Conservation (phyloP, 495 filamentous ascomycete genomes). For the Penicillium lagena region DNA sequence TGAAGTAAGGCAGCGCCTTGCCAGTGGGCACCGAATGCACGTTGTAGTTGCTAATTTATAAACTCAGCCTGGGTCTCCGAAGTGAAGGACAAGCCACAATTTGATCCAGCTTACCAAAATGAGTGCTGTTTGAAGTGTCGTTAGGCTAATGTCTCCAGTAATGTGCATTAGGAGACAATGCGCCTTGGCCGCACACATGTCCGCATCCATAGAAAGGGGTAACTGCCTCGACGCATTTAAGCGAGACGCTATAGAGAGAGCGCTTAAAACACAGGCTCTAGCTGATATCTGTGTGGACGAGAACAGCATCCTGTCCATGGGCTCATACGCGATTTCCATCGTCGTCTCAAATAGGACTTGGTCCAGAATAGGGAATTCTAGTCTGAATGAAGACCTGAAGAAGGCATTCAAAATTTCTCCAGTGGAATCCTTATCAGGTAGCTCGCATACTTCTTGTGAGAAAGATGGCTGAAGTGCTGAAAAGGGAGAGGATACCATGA, state of each 20-base stretch:
- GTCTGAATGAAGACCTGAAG: slow-evolving; percentile 3
- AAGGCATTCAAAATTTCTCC: background rate
- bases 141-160: background rate
- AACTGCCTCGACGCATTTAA: background rate
- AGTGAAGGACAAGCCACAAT: background rate
- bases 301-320: background rate
- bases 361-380: slow-evolving; percentile 5
- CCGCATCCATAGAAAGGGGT: background rate
- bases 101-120: slow-evolving; percentile 6
- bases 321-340: slow-evolving; percentile 7
- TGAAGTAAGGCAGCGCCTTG: slow-evolving; percentile 4
- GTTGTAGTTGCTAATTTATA: slow-evolving; percentile 3
- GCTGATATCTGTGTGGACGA: slow-evolving; percentile 3
- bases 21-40: slow-evolving; percentile 6
- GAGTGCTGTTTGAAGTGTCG: slow-evolving; percentile 7
- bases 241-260: slow-evolving; percentile 3
- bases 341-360: slow-evolving; percentile 1
- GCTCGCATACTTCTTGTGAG: slow-evolving; percentile 2
- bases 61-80: background rate
- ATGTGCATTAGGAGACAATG: slow-evolving; percentile 1
- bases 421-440: slow-evolving; percentile 3
- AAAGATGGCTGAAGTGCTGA: background rate
- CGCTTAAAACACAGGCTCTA: slow-evolving; percentile 5
- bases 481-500: background rate
- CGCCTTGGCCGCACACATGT: slow-evolving; percentile 4